Base-by-base conservation (phyloP, 495 filamentous ascomycete species). In the Podospora didyma region DNA sequence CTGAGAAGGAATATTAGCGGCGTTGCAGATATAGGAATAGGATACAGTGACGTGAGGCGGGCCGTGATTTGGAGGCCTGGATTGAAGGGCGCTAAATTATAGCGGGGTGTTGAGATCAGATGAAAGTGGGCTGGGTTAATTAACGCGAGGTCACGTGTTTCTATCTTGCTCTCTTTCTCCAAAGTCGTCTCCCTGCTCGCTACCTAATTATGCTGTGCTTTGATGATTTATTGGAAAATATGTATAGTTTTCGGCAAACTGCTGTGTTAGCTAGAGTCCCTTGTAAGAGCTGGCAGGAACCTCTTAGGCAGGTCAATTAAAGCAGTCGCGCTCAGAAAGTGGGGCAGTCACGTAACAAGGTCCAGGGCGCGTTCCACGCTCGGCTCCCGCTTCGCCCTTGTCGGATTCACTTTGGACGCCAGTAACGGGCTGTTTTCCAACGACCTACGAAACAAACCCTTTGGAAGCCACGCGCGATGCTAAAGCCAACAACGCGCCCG, bases 301-400 rank as follows among this genome's bases (percentile, higher is more conserved):
- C 24, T 31, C 22, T 20, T 9, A 23, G 22, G 20, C 26, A 54
- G 47, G 46, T 54, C 62, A 60, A 63, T 65, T 63, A 62, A 69
- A 61, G 20, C 37, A 51, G 51, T 57, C 66, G 67, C 67, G 67
- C 67, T 60, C 42, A 7, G 41, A 23, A 56, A 63, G 65, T 69
- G 65, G 65, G 61, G 62, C 62, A 49, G 67, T 68, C 67, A 70
- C 65, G 67, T 70, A 59, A 53, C 51, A 51, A 55, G 53, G 54
- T 42, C 53, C 52, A 42, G 46, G 56, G 56, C 67, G 67, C 67
- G 67, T 70, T 62, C 24, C 50, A 23, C 49, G 12, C 26, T 23
- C 20, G 22, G 17, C 44, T 53, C 17, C 56, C 50, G n/a, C 34
- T 41, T 7, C 12, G 19, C 11, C 20, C 34, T 26, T 1, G 22